Base-by-base conservation (phyloP, 768 basidiomycete species). In the Boletus rubroflammeus region DNA sequence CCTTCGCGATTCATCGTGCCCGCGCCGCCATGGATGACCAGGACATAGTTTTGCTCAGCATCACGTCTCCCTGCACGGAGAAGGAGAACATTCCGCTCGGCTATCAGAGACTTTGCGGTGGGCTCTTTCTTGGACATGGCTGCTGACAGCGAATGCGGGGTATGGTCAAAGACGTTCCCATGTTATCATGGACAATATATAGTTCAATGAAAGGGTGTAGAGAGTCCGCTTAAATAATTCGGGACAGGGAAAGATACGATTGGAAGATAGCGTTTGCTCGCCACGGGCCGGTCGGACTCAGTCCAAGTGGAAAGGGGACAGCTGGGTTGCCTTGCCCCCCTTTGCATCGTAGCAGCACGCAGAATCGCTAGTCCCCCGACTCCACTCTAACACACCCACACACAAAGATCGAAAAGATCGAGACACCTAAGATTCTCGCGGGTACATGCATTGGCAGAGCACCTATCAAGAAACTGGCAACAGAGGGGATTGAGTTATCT, bases 21-120 rank as follows among this genome's bases (percentile, higher is more conserved):
- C 0, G 90, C 88, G 7, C 90, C 90, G 31, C 90, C 90, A 65
- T 93, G 89, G 57, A 92, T 83, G 28, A 88, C 85, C 1, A 93
- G 76, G 31, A 78, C 72, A 55, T 68, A 67, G 35, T 66, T 70
- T 28, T 57, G 45, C 6, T n/a, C 42, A 3, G 17, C 40, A 19
- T 44, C 44, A 9, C 29, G 56, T 35, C 53, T 67, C 29, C 39
- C 31, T 40, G 55, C 21, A 13, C 34, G 59, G 36, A 50, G 51
- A 35, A 55, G 59, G 36, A 50, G 51, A 35, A 55, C 28, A 34
- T n/a, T 28, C 5, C 14, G 51, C 21, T 46, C 13, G 25, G 47
- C 8, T n/a, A 14, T 15, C 36, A 29, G 28, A 48, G 49, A 32
- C 21, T 14, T 53, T 14, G 35, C 28, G 32, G 14, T 26, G n/a